phyloP scores from a whole-genome alignment of 345 rosid species.

The Gossypium stocksii region DNA sequence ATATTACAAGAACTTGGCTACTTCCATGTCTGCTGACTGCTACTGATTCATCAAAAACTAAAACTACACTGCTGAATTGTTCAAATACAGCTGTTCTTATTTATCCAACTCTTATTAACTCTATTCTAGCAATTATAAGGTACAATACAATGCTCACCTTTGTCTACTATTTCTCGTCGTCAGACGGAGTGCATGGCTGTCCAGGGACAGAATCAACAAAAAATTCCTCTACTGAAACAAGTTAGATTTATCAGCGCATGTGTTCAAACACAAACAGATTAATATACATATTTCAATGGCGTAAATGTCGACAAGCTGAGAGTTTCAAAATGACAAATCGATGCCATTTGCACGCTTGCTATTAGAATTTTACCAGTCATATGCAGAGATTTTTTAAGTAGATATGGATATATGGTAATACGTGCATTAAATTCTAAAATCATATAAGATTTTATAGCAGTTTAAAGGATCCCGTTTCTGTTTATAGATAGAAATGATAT shows the following conservation, averaged over 20 bases:
- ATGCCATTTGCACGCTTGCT: not conserved
- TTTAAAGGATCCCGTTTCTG: not conserved
- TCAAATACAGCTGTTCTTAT: constrained; percentile 23
- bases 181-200: constrained; percentile 67
- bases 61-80: constrained; percentile 17
- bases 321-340: not conserved
- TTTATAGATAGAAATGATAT: not conserved
- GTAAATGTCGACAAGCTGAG: not conserved
- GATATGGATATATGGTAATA: not conserved
- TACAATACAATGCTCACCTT: constrained; percentile 23
- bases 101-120: constrained; percentile 14
- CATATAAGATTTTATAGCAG: not conserved
- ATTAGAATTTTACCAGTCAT: not conserved
- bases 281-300: not conserved
- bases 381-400: not conserved
- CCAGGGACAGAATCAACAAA: constrained; percentile 85
- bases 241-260: constrained; percentile 11
- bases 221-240: constrained; percentile 70
- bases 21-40: constrained; percentile 10
- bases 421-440: not conserved
- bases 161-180: constrained; percentile 64
- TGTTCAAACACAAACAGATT: not conserved
- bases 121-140: constrained; percentile 23
- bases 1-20: constrained; percentile 15
- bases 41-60: constrained; percentile 11